A percentile compares a stretch with the other conserved stretches of the same genome.
Conservation (phyloP, 768 basidiomycete species). For the Pulveroboletus sp. region DNA sequence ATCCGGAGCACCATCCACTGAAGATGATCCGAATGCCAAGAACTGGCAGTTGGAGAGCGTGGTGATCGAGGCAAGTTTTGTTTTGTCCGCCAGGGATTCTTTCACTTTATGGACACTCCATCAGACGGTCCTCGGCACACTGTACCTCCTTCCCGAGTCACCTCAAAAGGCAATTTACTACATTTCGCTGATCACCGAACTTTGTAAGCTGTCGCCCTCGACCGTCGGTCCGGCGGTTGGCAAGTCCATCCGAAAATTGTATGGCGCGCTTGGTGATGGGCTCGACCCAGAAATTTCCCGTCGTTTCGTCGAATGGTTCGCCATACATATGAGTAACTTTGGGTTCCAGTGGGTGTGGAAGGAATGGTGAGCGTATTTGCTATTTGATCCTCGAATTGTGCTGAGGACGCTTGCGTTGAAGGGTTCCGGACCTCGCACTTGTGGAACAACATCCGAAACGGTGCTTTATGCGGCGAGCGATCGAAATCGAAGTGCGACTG, state of each 20-base stretch:
- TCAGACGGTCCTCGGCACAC: constrained; percentile 68
- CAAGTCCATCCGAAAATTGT: constrained; percentile 88
- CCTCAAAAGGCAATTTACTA: constrained; percentile 81
- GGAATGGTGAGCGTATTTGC: constrained; percentile 68
- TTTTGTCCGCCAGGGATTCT: not conserved
- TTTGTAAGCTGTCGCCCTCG: constrained; percentile 89
- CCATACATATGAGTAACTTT: constrained; percentile 96
- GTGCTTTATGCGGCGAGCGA: constrained; percentile 77
- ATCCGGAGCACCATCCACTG: constrained; percentile 52
- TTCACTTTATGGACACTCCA: not conserved
- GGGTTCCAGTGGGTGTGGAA: constrained; percentile 99
- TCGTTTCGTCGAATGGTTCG: constrained; percentile 92
- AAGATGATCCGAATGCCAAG: constrained; percentile 53
- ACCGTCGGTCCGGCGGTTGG: constrained; percentile 96
- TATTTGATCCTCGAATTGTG: not conserved
- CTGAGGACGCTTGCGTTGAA: constrained; percentile 1
- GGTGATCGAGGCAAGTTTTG: constrained; percentile 65
- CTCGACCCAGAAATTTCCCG: constrained; percentile 81
- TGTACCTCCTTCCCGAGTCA: constrained; percentile 75
- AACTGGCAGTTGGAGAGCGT: constrained; percentile 89
- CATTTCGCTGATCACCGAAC: constrained; percentile 81
- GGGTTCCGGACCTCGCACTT: constrained; percentile 81
- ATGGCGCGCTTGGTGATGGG: constrained; percentile 72
- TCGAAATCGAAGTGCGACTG: constrained; percentile 87
- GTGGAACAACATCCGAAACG: constrained; percentile 79